These are phyloP conservation scores for Psilocybe sp. DNA, from an alignment of 768 basidiomycete genomes.

Conservation along the genomic window DNA sequence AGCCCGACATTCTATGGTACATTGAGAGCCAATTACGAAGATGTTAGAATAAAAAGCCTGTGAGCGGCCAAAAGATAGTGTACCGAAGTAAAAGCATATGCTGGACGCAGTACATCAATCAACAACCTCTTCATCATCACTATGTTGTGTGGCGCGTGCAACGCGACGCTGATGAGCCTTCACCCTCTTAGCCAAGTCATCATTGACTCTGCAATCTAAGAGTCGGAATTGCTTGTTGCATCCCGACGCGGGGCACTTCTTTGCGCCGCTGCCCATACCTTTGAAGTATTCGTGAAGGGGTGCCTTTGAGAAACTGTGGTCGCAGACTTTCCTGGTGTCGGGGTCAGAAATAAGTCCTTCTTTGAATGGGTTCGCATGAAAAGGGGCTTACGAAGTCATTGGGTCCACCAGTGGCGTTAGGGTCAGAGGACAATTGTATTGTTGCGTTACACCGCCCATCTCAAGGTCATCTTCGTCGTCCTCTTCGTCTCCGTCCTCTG, in stretches of 20 bases:
- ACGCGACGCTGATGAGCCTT: slow-evolving; percentile 56
- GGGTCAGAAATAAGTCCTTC: slow-evolving; percentile 7
- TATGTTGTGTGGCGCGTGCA: slow-evolving; percentile 44
- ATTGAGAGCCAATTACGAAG: too few species aligned
- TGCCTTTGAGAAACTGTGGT: slow-evolving; percentile 77
- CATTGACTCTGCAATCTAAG: slow-evolving; percentile 49
- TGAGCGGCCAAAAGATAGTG: background rate
- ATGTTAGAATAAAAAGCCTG: background rate
- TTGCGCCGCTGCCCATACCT: slow-evolving; percentile 20
- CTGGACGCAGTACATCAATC: slow-evolving; percentile 27
- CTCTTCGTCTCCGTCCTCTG: slow-evolving; percentile 79
- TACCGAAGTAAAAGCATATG: background rate
- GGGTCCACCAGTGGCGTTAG: slow-evolving; percentile 67
- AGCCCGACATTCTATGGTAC: too few species aligned
- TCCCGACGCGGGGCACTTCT: slow-evolving; percentile 69
- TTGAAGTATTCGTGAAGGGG: slow-evolving; percentile 68
- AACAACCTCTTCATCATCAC: slow-evolving; percentile 60
- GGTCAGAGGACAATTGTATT: slow-evolving; percentile 82
- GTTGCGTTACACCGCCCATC: slow-evolving; percentile 81
- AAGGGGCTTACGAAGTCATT: slow-evolving; percentile 68
- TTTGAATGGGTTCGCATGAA: slow-evolving; percentile 1
- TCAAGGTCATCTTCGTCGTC: slow-evolving; percentile 89
- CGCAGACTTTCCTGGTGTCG: slow-evolving; percentile 54
- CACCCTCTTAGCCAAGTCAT: slow-evolving; percentile 59
- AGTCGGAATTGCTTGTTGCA: slow-evolving; percentile 60